Percentiles rank a stretch among this genome's conserved stretches.
Evolutionary conservation across 225 moss, liverwort and hornwort genomes (phyloP).

Genomic region (Antitrichia curtipendula): DNA sequence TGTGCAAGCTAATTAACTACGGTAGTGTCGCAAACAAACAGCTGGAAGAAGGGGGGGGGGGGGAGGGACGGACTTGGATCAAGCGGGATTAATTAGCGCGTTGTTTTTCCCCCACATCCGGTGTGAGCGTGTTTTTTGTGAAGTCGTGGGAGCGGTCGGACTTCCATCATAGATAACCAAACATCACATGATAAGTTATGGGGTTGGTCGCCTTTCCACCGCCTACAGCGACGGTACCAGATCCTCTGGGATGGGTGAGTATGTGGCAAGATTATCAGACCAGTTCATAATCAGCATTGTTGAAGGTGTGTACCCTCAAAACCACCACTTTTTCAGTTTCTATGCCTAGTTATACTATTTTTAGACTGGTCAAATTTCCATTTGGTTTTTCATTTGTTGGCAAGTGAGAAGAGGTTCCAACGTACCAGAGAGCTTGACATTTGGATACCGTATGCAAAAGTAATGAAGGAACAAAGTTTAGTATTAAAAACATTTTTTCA

Average conservation of each 20-base stretch:
- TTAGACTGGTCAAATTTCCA: neutral
- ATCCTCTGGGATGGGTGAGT: neutral
- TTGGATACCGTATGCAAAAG: neutral
- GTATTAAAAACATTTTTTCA: neutral
- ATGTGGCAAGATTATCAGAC: neutral
- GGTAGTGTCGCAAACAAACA: neutral
- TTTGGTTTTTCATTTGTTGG: neutral
- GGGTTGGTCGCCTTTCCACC: too few species aligned
- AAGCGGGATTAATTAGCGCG: neutral
- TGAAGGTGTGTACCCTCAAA: neutral
- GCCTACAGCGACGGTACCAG: neutral
- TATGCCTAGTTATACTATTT: neutral
- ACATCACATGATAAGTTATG: neutral
- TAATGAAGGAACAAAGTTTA: neutral
- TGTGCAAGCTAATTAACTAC: neutral
- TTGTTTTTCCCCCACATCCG: too few species aligned
- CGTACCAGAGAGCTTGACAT: fast-evolving
- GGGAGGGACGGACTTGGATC: neutral
- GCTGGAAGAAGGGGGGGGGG: neutral
- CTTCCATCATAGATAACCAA: neutral
- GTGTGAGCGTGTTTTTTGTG: neutral
- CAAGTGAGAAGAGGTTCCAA: neutral
- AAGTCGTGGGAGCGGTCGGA: neutral
- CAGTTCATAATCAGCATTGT: neutral
- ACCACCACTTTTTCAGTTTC: neutral